phyloP scores from a whole-genome alignment of 805 yeast species.

The Ogataea minuta region DNA sequence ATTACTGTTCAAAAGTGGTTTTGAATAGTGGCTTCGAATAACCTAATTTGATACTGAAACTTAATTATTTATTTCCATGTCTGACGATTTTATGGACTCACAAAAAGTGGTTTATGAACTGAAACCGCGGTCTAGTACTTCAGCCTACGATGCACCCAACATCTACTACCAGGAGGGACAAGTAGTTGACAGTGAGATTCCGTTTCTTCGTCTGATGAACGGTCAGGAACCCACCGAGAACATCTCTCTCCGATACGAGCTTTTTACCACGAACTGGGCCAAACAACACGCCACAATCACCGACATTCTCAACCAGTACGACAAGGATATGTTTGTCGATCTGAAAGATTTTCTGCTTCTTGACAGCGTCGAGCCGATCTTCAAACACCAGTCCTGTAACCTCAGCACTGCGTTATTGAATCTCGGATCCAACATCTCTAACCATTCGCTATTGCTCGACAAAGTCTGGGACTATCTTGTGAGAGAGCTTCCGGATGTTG shows the following conservation, averaged over 20 bases:
- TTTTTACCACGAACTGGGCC: constrained; percentile 41
- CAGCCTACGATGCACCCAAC: constrained; percentile 1
- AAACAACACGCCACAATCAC: constrained; percentile 33
- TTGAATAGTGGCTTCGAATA: too few relatives aligned
- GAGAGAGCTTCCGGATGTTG: constrained; percentile 12
- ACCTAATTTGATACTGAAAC: too few relatives aligned
- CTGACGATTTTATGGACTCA: constrained; percentile 29
- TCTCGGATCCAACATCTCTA: constrained; percentile 44
- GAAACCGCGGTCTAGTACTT: constrained; percentile 8
- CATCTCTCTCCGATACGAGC: constrained; percentile 39
- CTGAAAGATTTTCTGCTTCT: constrained; percentile 27
- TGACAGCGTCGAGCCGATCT: constrained; percentile 6
- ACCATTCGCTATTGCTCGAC: constrained; percentile 36
- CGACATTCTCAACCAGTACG: constrained; percentile 32
- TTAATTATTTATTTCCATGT: constrained; percentile 3
- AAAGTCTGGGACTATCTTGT: constrained; percentile 25
- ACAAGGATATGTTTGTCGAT: constrained; percentile 35
- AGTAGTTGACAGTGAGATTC: constrained; percentile 27
- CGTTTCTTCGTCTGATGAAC: constrained; percentile 42
- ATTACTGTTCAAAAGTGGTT: too few relatives aligned
- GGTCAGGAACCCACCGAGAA: constrained; percentile 43
- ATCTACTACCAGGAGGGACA: constrained; percentile 22
- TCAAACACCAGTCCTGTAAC: constrained; percentile 12
- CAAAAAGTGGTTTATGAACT: constrained; percentile 34
- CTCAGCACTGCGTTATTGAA: constrained; percentile 38